Conservation (phyloP, 2,329 filamentous ascomycete species). For the Fusarium duplospermum region DNA sequence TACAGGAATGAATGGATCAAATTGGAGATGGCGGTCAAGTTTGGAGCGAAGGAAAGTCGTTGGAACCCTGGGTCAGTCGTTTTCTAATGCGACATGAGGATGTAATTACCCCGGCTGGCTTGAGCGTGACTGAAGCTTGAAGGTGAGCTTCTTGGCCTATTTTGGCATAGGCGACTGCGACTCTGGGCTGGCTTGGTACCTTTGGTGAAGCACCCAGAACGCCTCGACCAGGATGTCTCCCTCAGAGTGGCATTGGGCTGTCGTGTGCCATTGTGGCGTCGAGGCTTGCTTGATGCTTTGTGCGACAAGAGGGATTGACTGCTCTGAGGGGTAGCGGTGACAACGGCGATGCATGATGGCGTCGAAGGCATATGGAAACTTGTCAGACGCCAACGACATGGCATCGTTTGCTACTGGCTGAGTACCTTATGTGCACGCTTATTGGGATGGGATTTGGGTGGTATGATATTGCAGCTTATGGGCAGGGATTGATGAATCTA, state of each 20-base stretch:
- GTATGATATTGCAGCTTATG: neutral
- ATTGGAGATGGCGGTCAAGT: neutral
- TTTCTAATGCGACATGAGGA: neutral
- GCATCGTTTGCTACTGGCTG: neutral
- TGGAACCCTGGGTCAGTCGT: neutral
- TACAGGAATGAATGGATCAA: neutral
- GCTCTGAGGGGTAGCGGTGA: constrained; percentile 12
- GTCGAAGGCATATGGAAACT: constrained; percentile 20
- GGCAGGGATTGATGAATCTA: neutral
- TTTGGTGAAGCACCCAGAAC: neutral
- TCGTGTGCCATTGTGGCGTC: constrained; percentile 20
- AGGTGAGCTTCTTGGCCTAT: neutral
- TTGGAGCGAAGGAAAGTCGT: neutral
- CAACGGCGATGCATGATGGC: constrained; percentile 35
- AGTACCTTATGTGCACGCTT: neutral
- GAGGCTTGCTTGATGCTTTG: constrained; percentile 3
- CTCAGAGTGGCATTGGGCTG: constrained; percentile 3
- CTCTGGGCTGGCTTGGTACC: neutral
- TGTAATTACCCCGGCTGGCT: neutral
- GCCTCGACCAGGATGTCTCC: constrained; percentile 8
- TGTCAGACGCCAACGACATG: neutral
- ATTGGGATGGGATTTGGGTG: constrained; percentile 21
- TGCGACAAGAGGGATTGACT: constrained; percentile 8
- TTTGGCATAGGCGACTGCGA: neutral
- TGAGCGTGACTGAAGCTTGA: neutral